phyloP scores from a whole-genome alignment of 2,329 filamentous ascomycete genomes.

The Hysterium pulicare region DNA sequence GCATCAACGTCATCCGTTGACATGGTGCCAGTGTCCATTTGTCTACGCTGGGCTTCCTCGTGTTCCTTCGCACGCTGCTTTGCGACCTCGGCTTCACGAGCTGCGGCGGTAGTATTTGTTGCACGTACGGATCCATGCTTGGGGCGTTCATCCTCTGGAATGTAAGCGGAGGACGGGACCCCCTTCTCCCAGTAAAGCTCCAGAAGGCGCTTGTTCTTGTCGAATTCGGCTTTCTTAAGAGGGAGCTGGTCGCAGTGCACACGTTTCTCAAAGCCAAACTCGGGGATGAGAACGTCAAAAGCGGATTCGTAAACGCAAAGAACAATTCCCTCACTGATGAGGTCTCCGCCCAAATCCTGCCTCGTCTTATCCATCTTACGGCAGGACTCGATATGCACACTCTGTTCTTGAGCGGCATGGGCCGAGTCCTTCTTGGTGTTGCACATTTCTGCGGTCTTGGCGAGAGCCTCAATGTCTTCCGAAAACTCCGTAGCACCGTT shows the following conservation, averaged over 20 bases:
- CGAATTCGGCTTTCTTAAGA: conserved; percentile 97
- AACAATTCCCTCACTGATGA: conserved; percentile 94
- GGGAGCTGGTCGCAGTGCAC: conserved; percentile 98
- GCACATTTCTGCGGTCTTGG: conserved; percentile 90
- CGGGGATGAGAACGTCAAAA: conserved; percentile 95
- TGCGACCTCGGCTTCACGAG: conserved; percentile 76
- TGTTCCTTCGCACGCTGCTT: conserved; percentile 79
- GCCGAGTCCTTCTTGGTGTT: conserved; percentile 99
- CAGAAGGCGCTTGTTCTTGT: conserved; percentile 90
- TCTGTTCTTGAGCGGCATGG: conserved; percentile 96
- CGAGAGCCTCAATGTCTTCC: conserved; percentile 82
- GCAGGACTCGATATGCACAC: conserved; percentile 96
- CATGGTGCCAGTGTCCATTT: conserved; percentile 92
- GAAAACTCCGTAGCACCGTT: conserved; percentile 78
- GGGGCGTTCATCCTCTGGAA: conserved; percentile 94
- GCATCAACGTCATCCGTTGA: conserved; percentile 90
- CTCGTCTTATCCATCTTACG: conserved; percentile 91
- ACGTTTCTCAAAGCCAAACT: conserved; percentile 98
- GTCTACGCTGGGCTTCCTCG: conserved; percentile 86
- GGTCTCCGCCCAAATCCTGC: conserved; percentile 80
- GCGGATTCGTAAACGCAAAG: conserved; percentile 97
- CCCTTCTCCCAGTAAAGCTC: conserved; percentile 99
- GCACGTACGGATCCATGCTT: conserved; percentile 74
- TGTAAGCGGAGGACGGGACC: conserved; percentile 89
- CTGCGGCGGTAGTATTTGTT: conserved; percentile 71